phyloP scores from a whole-genome alignment of 257 asterid species.

The Salvia splendens region DNA sequence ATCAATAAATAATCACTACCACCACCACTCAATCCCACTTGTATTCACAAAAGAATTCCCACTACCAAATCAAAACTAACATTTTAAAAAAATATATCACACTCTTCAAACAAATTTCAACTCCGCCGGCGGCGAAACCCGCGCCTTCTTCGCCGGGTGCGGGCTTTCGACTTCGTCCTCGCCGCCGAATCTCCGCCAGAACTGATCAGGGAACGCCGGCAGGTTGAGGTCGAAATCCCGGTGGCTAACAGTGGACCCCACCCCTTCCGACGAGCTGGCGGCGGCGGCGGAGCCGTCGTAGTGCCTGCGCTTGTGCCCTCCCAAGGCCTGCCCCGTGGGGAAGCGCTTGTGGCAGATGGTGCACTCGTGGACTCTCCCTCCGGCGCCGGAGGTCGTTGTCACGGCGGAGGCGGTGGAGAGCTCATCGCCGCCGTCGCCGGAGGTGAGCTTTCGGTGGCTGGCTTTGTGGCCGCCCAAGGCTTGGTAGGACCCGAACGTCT shows the following conservation, averaged over 20 bases:
- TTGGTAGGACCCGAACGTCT: conserved; percentile 61
- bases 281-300: conserved; percentile 47
- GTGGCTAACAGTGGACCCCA: conserved; percentile 48
- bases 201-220: conserved; percentile 47
- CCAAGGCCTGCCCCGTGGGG: conserved; percentile 66
- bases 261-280: conserved; percentile 47
- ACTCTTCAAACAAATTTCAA: conserved; percentile 34
- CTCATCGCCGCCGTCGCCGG: conserved; percentile 29
- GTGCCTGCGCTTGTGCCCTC: conserved; percentile 76
- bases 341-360: conserved; percentile 67
- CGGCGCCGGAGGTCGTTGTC: conserved; percentile 6
- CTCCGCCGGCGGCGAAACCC: conserved; percentile 36
- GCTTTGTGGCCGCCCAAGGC: conserved; percentile 79
- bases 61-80: not conserved
- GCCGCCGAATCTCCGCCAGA: conserved; percentile 37
- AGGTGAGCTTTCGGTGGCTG: conserved; percentile 55
- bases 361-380: conserved; percentile 61
- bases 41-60: conserved; percentile 20
- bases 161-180: conserved; percentile 69
- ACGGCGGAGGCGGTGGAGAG: conserved; percentile 40
- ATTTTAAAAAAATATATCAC: not conserved
- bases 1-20: conserved; percentile 30
- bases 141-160: conserved; percentile 58
- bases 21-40: conserved; percentile 1
- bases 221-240: conserved; percentile 54